Base-by-base conservation (phyloP, 1,284 basidiomycete species). In the Rhodotorula sp. region DNA sequence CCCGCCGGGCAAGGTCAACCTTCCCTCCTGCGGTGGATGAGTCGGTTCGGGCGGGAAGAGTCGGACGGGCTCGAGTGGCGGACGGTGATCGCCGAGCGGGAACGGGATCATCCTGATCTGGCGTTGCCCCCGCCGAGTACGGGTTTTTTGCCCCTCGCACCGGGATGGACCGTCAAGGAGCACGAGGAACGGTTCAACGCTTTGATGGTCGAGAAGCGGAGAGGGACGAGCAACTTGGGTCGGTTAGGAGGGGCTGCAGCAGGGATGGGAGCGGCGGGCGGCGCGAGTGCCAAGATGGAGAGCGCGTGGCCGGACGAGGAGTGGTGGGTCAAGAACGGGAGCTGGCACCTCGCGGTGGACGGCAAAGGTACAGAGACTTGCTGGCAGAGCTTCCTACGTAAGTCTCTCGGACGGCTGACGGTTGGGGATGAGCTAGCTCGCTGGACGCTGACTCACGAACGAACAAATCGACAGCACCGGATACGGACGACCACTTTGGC, bases 331-430 rank as follows among this genome's bases (percentile, higher is more conserved):
- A 31, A 31, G 62, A 74, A 70, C 31, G 73, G 73, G 46, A 76
- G 74, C 47, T 76, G 74, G 72, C 76, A 78, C 59, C 63, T 74
- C 16, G 76, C 77, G 34, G 76, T 78, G 5, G 75, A 78, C 58
- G 76, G 74, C 2, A 63, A 61, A 54, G 68, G 71, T 23, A 54
- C 18, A 5, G 65, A 70, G n/a, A 75, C 73, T 2, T 74, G 73
- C 57, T 74, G 73, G 73, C 64, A 72, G 52, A 74, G 70, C 47
- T 72, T 59, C 62, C 48, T 54, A 47, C 49, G 73, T 70, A 21
- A 29, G 70, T 67, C 6, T 16, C 46, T 4, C 26, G 26, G 18
- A 26, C 20, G 26, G 5, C 15, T 48, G 21, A n/a, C 31, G 34
- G 4, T 4, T 3, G 16, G 57, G 14, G 18, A 15, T 39, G 6